Conservation (phyloP, 1,284 basidiomycete genomes). For the Hypsizygus ulmarius region DNA sequence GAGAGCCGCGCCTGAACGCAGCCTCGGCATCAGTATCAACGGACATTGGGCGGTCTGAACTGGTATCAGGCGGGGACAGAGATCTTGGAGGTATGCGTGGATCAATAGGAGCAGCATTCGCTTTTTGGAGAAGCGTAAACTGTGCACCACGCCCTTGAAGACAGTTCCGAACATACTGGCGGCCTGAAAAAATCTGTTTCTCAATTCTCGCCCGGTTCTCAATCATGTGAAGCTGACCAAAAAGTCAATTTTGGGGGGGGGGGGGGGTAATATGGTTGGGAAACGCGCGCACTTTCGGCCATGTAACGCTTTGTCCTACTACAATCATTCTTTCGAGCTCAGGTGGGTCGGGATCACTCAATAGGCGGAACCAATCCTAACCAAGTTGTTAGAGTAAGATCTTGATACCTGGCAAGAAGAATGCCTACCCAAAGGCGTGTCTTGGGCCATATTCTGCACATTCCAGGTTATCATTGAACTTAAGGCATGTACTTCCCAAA, state of each 20-base stretch:
- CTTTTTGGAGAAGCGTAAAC: constrained; percentile 22
- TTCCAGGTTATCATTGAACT: constrained; percentile 2
- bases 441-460: constrained; percentile 82
- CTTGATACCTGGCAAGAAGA: not conserved
- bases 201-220: constrained; percentile 81
- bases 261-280: not conserved
- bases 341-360: constrained; percentile 80
- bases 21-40: constrained; percentile 61
- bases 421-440: constrained; percentile 66
- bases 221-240: constrained; percentile 80
- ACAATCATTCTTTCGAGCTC: constrained; percentile 83
- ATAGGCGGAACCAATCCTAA: constrained; percentile 81
- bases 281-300: constrained; percentile 73
- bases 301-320: constrained; percentile 89
- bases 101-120: constrained; percentile 13
- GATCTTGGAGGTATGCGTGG: constrained; percentile 15
- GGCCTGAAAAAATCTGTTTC: constrained; percentile 79
- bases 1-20: constrained; percentile 47
- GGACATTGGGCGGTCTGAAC: constrained; percentile 50
- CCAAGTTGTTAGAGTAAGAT: constrained; percentile 14
- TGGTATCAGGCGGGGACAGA: constrained; percentile 31
- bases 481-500: constrained; percentile 10
- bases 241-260: constrained; percentile 1
- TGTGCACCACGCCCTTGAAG: constrained; percentile 28
- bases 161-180: constrained; percentile 66